Conservation (phyloP, 2,329 filamentous ascomycete species). For the Sarocladiaceae sp. region DNA sequence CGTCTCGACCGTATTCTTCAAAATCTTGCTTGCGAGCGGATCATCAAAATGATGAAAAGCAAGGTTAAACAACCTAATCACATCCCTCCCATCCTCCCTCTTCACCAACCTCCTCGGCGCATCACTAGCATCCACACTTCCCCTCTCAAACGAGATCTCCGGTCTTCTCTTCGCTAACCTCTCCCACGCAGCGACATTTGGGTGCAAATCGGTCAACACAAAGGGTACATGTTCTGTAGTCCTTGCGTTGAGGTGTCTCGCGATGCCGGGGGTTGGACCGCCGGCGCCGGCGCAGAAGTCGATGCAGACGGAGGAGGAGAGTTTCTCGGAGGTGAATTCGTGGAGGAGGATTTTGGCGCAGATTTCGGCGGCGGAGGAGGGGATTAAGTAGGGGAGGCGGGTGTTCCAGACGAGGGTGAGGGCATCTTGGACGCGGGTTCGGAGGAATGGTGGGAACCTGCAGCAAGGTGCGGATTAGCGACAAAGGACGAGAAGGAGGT, state of each 20-base stretch:
- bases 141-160: slow-evolving; percentile 54
- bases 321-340: slow-evolving; percentile 38
- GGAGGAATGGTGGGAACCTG: slow-evolving; percentile 64
- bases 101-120: slow-evolving; percentile 47
- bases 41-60: slow-evolving; percentile 77
- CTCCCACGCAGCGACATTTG: slow-evolving; percentile 58
- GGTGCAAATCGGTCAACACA: slow-evolving; percentile 63
- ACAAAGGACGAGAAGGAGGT: slow-evolving; percentile 8
- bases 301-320: slow-evolving; percentile 57
- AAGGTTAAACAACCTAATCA: slow-evolving; percentile 69
- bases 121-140: slow-evolving; percentile 61
- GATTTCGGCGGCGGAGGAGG: slow-evolving; percentile 52
- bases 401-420: slow-evolving; percentile 62
- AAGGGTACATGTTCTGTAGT: slow-evolving; percentile 43
- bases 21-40: slow-evolving; percentile 51
- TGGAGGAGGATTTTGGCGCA: slow-evolving; percentile 53
- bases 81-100: slow-evolving; percentile 36
- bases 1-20: slow-evolving; percentile 61
- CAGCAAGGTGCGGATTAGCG: neutral
- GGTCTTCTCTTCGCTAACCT: slow-evolving; percentile 45
- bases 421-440: slow-evolving; percentile 60
- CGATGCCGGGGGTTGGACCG: slow-evolving; percentile 64
- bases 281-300: slow-evolving; percentile 76
- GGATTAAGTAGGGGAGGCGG: slow-evolving; percentile 56
- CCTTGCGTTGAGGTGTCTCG: slow-evolving; percentile 51